Evolutionary conservation across 495 filamentous ascomycete genomes (phyloP), one percentile per base, ranked within the genome.

Genomic region (Neurospora intermedia): DNA sequence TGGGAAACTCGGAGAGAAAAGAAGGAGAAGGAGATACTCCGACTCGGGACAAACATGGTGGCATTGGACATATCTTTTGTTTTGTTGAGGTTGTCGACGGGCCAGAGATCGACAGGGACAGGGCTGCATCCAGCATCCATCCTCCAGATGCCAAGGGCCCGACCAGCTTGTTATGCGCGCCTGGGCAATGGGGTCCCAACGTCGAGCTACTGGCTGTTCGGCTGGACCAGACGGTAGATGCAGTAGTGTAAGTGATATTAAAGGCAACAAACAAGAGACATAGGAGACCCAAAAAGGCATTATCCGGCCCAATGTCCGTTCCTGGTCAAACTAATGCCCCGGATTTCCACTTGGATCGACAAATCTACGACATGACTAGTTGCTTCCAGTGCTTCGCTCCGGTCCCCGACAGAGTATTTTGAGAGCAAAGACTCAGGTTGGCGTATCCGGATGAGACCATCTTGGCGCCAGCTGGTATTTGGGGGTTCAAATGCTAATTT

Each of bases 271-370:
- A 62, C 54, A 35, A 62, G 5, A 62, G 5, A 62, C 6, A 62
- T 23, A 10, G 0, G n/a, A 45, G 6, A 45, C 7, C 20, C 0
- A 1, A 20, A 46, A 10, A 1, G 8, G 8, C 23, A 54, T 54
- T 13, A 16, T 62, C 16, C 54, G 54, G 54, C 54, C 54, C 54
- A 62, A 66, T 66, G 27, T 66, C 54, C 54, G 54, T 13, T 38
- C 27, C 9, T 18, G 54, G 23, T 9, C 54, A 66, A 66, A 31
- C 54, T 35, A 66, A 66, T 27, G 15, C 54, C 54, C 54, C 54
- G 54, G 54, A 66, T 66, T 66, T 66, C 54, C 54, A 66, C 54
- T 66, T 66, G 54, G 54, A 66, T 66, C 54, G 54, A 62, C 54
- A 1, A 62, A 31, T 16, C 54, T 62, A 62, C 35, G 35, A 38